Conservation (phyloP, 129 eudicot genomes). For the Artemisia tridentata region DNA sequence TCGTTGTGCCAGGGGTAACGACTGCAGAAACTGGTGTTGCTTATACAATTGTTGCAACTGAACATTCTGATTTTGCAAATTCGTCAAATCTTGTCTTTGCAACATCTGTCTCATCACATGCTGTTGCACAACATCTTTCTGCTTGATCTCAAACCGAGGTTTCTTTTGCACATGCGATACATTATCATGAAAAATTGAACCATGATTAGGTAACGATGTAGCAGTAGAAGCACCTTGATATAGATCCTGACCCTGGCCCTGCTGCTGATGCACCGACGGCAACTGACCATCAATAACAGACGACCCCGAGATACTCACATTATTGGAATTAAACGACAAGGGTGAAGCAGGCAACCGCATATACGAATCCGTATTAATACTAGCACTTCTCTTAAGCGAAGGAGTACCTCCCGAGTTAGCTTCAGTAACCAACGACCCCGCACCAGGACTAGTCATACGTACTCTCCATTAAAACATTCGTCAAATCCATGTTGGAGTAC, state of each 20-base stretch:
- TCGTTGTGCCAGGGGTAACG: conserved; percentile 65
- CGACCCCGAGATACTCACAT: conserved; percentile 72
- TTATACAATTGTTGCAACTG: conserved; percentile 56
- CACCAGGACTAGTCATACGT: conserved; percentile 59
- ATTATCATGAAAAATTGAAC: conserved; percentile 38
- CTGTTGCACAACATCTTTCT: conserved; percentile 63
- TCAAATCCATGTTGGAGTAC: conserved; percentile 33
- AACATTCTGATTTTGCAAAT: conserved; percentile 52
- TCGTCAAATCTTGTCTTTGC: conserved; percentile 68
- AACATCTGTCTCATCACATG: conserved; percentile 65
- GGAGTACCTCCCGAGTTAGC: conserved; percentile 84
- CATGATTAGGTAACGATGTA: conserved; percentile 57
- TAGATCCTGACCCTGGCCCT: conserved; percentile 26
- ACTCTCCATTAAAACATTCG: conserved; percentile 50
- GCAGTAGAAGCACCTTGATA: conserved; percentile 65
- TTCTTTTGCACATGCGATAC: conserved; percentile 64
- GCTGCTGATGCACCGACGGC: conserved; percentile 48
- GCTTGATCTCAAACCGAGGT: conserved; percentile 69
- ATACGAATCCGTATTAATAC: conserved; percentile 67
- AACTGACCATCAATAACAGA: conserved; percentile 57
- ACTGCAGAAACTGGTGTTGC: conserved; percentile 69
- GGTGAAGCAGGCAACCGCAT: conserved; percentile 80
- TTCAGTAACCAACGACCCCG: conserved; percentile 78
- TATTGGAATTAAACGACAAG: conserved; percentile 70
- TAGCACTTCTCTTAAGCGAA: conserved; percentile 72